Conservation (phyloP, 2,329 filamentous ascomycete species). For the Camillea tinctor region DNA sequence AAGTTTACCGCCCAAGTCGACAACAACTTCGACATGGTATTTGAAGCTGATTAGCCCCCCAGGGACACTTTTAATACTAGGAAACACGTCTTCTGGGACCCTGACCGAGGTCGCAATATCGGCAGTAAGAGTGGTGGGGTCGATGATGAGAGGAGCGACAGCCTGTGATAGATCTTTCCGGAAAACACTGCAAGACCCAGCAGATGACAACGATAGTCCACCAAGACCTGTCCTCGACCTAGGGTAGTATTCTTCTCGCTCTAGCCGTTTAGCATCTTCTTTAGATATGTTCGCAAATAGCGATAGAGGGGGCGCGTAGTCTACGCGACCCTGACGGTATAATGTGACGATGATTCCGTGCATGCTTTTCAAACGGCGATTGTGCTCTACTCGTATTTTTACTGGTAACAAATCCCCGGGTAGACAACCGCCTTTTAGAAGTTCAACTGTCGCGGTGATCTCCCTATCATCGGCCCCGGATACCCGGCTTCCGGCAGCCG, state of each 20-base stretch:
- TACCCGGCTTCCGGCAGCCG: constrained; percentile 47
- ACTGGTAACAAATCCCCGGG: constrained; percentile 82
- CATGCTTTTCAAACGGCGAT: constrained; percentile 84
- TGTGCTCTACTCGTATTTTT: constrained; percentile 80
- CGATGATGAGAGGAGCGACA: constrained; percentile 83
- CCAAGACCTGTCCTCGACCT: constrained; percentile 83
- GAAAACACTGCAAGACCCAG: constrained; percentile 86
- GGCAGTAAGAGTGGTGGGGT: constrained; percentile 74
- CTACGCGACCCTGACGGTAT: constrained; percentile 86
- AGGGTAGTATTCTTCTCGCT: constrained; percentile 83
- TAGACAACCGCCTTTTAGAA: constrained; percentile 78
- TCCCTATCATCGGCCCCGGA: constrained; percentile 66
- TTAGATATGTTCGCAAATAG: constrained; percentile 55
- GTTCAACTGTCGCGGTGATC: constrained; percentile 82
- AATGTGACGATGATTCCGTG: constrained; percentile 91
- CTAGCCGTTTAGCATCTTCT: constrained; percentile 64
- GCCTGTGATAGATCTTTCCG: constrained; percentile 91
- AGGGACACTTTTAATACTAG: constrained; percentile 85
- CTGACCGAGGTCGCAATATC: constrained; percentile 80
- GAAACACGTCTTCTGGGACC: constrained; percentile 87
- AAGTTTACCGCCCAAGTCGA: constrained; percentile 87
- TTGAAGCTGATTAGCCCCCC: constrained; percentile 94
- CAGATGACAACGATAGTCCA: constrained; percentile 81
- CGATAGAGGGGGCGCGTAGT: constrained; percentile 62
- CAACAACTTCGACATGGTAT: constrained; percentile 88